phyloP scores from a whole-genome alignment of 2,329 filamentous ascomycete genomes.

The Chaetothyriales sp. region DNA sequence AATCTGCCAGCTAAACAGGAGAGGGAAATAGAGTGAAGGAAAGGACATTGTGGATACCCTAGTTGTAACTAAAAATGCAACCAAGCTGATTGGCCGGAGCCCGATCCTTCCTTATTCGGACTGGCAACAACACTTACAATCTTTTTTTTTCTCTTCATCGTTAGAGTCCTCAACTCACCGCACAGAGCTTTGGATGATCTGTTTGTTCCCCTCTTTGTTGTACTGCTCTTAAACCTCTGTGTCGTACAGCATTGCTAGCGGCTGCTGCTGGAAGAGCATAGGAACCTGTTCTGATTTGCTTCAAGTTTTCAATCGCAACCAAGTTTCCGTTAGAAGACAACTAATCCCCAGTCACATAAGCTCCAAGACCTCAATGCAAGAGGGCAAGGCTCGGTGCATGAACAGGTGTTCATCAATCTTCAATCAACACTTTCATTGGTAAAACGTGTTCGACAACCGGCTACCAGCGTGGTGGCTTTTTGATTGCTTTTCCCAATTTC shows the following conservation, averaged over 20 bases:
- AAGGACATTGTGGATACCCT: not conserved
- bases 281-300: not conserved
- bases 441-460: not conserved
- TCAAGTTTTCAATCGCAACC: not conserved
- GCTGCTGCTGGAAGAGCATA: not conserved
- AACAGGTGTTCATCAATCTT: slow-evolving; percentile 15
- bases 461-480: not conserved
- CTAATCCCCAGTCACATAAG: not conserved
- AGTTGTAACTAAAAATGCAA: not conserved
- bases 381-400: slow-evolving; percentile 8
- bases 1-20: not conserved
- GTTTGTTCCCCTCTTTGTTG: not conserved
- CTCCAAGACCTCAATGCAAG: not conserved
- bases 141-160: not conserved
- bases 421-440: not conserved
- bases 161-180: not conserved
- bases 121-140: too few relatives aligned
- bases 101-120: not conserved
- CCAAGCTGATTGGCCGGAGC: not conserved
- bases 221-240: not conserved
- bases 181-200: not conserved
- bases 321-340: not conserved
- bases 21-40: not conserved
- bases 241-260: not conserved
- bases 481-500: not conserved